These are phyloP conservation scores for Microbotryum silenes-acaulis DNA, from an alignment of 1,284 basidiomycete genomes.

Conservation along the genomic window DNA sequence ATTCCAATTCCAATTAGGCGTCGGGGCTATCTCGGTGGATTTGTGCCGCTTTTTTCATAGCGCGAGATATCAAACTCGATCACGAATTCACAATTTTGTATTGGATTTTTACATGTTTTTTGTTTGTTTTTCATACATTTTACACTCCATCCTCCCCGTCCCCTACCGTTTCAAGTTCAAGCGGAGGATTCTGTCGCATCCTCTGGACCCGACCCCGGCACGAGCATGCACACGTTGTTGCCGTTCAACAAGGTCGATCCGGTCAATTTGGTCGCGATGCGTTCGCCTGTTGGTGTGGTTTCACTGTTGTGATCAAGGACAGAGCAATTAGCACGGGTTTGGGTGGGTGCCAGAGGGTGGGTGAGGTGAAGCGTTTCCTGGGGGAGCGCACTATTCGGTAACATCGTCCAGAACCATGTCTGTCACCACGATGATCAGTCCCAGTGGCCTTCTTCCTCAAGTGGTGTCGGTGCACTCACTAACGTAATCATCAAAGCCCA, in stretches of 20 bases:
- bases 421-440: constrained; percentile 38
- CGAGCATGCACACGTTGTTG: constrained; percentile 95
- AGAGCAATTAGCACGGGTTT: not conserved
- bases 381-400: constrained; percentile 68
- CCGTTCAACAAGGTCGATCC: constrained; percentile 91
- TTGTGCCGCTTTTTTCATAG: too few species aligned
- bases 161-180: too few species aligned
- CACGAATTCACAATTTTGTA: too few species aligned
- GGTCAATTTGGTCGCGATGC: constrained; percentile 67
- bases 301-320: constrained; percentile 57
- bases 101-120: too few species aligned
- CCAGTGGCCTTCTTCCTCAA: too few species aligned
- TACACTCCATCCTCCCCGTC: too few species aligned
- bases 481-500: constrained; percentile 98
- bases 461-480: constrained; percentile 59
- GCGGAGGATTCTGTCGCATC: constrained; percentile 3
- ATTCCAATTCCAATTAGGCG: too few species aligned
- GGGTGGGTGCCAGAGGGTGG: too few species aligned
- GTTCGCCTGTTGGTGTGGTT: constrained; percentile 63
- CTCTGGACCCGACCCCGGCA: constrained; percentile 23
- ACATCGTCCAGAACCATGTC: constrained; percentile 99
- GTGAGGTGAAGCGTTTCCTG: too few species aligned
- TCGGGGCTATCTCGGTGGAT: too few species aligned
- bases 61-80: too few species aligned
- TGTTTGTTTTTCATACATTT: too few species aligned